Evolutionary conservation across 352 stramenopile genomes (phyloP).

Genomic region (Halophytophthora polymorphica): DNA sequence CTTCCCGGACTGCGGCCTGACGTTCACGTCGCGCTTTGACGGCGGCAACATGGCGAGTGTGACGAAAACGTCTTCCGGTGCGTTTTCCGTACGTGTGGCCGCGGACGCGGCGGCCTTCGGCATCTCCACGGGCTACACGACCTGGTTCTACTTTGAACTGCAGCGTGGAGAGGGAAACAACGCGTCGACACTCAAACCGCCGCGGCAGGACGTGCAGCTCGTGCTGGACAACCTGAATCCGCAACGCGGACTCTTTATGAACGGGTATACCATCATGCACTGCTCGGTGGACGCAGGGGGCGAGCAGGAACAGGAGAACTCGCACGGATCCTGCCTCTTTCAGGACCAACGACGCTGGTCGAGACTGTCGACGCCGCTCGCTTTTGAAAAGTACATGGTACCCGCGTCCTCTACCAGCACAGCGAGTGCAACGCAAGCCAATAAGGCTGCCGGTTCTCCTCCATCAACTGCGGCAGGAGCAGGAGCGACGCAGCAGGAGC

Average conservation of each 20-base stretch:
- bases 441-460: background rate
- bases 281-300: conserved; percentile 37
- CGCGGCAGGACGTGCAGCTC: conserved; percentile 44
- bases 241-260: conserved; percentile 67
- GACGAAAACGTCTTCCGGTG: conserved; percentile 10
- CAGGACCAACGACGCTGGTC: conserved; percentile 37
- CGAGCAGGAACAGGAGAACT: conserved; percentile 16
- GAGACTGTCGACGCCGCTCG: conserved; percentile 30
- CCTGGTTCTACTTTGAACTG: conserved; percentile 90
- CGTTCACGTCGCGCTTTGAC: conserved; percentile 72
- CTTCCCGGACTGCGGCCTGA: conserved; percentile 40
- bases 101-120: conserved; percentile 38
- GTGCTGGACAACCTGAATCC: conserved; percentile 79
- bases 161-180: conserved; percentile 19
- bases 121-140: conserved; percentile 61
- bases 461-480: background rate
- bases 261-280: conserved; percentile 75
- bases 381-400: conserved; percentile 36
- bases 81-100: conserved; percentile 36
- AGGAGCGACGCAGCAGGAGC: conserved; percentile 19
- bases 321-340: conserved; percentile 38
- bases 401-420: background rate
- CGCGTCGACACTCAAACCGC: conserved; percentile 11
- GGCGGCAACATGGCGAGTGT: conserved; percentile 60
- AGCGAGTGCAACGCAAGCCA: background rate